Percentiles rank a stretch among this genome's conserved stretches.
Conservation (phyloP, 2,329 filamentous ascomycete genomes). For the Neocucurbitaria cava region DNA sequence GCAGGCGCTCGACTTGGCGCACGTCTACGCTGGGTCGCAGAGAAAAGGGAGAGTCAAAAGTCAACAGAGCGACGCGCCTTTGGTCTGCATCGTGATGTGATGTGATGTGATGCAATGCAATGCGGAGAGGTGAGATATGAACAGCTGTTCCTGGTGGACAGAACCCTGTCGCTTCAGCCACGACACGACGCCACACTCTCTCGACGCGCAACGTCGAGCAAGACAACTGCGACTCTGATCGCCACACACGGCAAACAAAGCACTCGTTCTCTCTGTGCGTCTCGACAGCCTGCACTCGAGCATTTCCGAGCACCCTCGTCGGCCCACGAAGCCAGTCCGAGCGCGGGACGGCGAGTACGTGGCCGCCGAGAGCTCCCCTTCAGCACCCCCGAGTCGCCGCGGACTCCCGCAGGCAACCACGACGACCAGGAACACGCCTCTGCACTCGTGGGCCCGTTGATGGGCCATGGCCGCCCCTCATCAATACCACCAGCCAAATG, state of each 20-base stretch:
- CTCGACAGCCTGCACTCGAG: not conserved
- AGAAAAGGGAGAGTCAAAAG: slow-evolving; percentile 13
- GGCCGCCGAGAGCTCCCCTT: slow-evolving; percentile 19
- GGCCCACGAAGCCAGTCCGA: not conserved
- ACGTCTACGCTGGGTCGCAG: slow-evolving; percentile 5
- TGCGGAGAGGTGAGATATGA: slow-evolving; percentile 24
- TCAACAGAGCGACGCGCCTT: slow-evolving; percentile 33
- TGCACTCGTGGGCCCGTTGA: slow-evolving; percentile 20
- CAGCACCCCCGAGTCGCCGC: slow-evolving; percentile 24
- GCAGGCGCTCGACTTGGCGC: slow-evolving; percentile 15
- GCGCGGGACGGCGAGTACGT: slow-evolving; percentile 13
- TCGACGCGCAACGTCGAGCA: slow-evolving; percentile 4
- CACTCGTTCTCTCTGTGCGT: not conserved
- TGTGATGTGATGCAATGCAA: slow-evolving; percentile 20
- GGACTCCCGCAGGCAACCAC: slow-evolving; percentile 32
- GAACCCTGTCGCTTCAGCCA: slow-evolving; percentile 22
- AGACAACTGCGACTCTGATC: not conserved
- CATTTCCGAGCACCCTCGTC: not conserved
- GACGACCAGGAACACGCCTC: slow-evolving; percentile 7
- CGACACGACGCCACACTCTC: slow-evolving; percentile 8
- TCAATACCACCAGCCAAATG: slow-evolving; percentile 61
- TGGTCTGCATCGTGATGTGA: slow-evolving; percentile 26
- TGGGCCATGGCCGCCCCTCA: slow-evolving; percentile 57
- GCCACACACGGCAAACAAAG: not conserved
- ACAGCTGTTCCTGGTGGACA: slow-evolving; percentile 38